phyloP scores from a whole-genome alignment of 2,329 filamentous ascomycete genomes.

The Orbilia ellipsospora region DNA sequence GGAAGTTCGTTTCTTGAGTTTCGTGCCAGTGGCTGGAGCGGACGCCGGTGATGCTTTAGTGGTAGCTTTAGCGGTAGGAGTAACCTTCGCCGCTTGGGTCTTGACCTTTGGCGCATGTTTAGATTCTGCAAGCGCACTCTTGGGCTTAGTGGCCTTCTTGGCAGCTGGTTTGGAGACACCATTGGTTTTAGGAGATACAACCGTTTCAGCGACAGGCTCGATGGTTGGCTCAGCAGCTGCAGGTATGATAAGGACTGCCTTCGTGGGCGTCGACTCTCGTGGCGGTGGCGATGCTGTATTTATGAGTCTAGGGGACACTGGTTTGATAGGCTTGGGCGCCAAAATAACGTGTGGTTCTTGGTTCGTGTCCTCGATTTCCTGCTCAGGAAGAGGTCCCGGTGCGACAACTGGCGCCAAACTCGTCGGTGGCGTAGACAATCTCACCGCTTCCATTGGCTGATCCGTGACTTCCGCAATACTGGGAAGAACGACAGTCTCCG shows the following conservation, averaged over 20 bases:
- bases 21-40: slow-evolving; percentile 10
- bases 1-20: slow-evolving; percentile 35
- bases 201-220: not conserved
- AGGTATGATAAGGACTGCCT: not conserved
- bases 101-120: slow-evolving; percentile 34
- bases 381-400: slow-evolving; percentile 30
- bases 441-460: slow-evolving; percentile 16
- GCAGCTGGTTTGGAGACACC: slow-evolving; percentile 36
- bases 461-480: slow-evolving; percentile 45
- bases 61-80: not conserved
- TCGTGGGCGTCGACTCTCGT: not conserved
- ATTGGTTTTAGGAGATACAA: slow-evolving; percentile 9
- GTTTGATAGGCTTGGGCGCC: slow-evolving; percentile 49
- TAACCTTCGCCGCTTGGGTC: slow-evolving; percentile 1
- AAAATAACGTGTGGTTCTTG: slow-evolving; percentile 19
- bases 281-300: slow-evolving; percentile 26
- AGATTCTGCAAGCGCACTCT: slow-evolving; percentile 29
- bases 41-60: slow-evolving; percentile 16
- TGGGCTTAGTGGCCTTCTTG: slow-evolving; percentile 25
- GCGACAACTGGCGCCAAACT: slow-evolving; percentile 21
- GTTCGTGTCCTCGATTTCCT: slow-evolving; percentile 25
- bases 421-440: slow-evolving; percentile 22
- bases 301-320: slow-evolving; percentile 38
- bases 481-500: slow-evolving; percentile 30
- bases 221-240: not conserved